A percentile compares a stretch with the other conserved stretches of the same genome.
These are phyloP conservation scores for Vitis vinifera DNA, from an alignment of 164 flowering plant genomes.

Conservation along the genomic window DNA sequence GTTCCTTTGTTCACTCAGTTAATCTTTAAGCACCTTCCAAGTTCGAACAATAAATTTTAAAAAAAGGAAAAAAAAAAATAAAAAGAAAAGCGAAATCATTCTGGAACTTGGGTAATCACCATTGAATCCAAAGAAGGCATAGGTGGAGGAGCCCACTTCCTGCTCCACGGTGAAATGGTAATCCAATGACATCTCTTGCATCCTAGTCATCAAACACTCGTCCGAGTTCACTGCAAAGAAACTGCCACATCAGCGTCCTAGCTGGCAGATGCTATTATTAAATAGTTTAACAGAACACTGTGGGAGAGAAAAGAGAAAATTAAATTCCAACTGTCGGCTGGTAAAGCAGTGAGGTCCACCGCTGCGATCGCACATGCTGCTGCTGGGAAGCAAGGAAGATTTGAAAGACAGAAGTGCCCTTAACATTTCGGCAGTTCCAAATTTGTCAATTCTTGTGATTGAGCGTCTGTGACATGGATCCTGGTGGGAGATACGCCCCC, in stretches of 20 bases:
- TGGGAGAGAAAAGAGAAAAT: neutral
- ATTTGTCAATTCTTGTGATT: neutral
- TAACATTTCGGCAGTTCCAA: neutral
- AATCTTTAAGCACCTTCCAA: neutral
- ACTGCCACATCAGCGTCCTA: constrained; percentile 11
- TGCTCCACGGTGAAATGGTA: constrained; percentile 81
- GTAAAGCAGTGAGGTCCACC: constrained; percentile 24
- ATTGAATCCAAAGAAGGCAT: constrained; percentile 73
- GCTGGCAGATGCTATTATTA: neutral
- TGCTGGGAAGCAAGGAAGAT: constrained; percentile 8
- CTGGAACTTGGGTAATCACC: constrained; percentile 25
- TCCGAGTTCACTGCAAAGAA: constrained; percentile 52
- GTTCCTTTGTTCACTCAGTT: too few species aligned
- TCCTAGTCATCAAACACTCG: constrained; percentile 72
- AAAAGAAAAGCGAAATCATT: neutral
- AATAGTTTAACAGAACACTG: too few species aligned
- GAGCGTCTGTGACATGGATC: neutral
- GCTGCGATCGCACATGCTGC: constrained; percentile 30
- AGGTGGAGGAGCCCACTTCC: constrained; percentile 66
- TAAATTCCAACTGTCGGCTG: constrained; percentile 9
- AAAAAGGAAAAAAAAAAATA: neutral
- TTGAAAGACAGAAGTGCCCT: constrained; percentile 11
- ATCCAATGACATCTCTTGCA: constrained; percentile 82
- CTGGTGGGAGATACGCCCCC: neutral
- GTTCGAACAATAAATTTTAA: neutral